phyloP scores from a whole-genome alignment of 331 rosid genomes.

The Malus hybrid region DNA sequence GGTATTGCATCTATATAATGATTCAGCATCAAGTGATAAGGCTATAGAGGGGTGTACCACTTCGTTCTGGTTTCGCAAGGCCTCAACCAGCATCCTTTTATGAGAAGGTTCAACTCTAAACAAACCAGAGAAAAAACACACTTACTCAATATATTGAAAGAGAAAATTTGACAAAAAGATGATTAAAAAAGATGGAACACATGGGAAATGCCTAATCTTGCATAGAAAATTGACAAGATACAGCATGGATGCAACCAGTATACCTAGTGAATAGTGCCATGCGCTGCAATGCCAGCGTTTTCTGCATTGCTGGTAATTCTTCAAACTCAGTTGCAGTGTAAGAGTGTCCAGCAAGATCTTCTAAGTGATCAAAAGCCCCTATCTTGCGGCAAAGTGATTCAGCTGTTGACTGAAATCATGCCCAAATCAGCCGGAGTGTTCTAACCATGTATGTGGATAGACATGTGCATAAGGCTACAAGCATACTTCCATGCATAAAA shows the following conservation, averaged over 20 bases:
- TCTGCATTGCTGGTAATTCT: conserved; percentile 83
- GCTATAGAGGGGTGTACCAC: conserved; percentile 49
- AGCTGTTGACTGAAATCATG: conserved; percentile 72
- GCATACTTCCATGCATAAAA: not conserved
- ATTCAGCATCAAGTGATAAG: not conserved
- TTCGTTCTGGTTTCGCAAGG: conserved; percentile 92
- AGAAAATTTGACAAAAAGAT: not conserved
- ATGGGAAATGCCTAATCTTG: conserved; percentile 4
- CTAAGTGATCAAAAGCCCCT: conserved; percentile 83
- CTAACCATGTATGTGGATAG: not conserved
- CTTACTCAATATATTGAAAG: not conserved
- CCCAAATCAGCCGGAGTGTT: conserved; percentile 19
- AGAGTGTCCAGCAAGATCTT: conserved; percentile 69
- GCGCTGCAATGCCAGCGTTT: conserved; percentile 81
- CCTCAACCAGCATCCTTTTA: conserved; percentile 96
- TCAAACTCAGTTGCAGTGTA: conserved; percentile 96
- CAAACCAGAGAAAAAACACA: conserved; percentile 12
- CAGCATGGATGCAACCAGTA: conserved; percentile 1
- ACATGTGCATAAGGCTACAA: not conserved
- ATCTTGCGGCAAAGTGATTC: conserved; percentile 97
- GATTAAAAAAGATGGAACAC: conserved; percentile 2
- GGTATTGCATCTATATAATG: not conserved
- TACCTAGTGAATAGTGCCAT: conserved; percentile 93
- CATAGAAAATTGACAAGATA: conserved; percentile 2
- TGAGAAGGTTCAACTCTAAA: conserved; percentile 97